Conservation (phyloP, 1,284 basidiomycete genomes). For the Cryptococcus sp. region DNA sequence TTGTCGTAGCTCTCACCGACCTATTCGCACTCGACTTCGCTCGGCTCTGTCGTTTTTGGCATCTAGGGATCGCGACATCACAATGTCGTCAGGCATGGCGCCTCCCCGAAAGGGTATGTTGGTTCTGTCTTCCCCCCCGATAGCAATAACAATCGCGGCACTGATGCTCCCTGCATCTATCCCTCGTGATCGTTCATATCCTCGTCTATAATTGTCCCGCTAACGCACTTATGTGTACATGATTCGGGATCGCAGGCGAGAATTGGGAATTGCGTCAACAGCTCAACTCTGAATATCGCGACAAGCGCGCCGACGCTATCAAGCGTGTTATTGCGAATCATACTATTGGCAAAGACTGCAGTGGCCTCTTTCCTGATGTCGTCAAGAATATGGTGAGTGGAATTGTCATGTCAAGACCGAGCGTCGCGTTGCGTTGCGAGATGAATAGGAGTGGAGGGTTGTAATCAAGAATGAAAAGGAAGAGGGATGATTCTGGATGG, state of each 20-base stretch:
- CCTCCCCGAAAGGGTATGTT: conserved; percentile 29
- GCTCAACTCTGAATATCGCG: conserved; percentile 93
- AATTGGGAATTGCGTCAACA: conserved; percentile 93
- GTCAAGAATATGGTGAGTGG: conserved; percentile 85
- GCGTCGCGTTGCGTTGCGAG: background rate
- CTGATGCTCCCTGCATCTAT: too few relatives aligned
- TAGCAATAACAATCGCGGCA: too few relatives aligned
- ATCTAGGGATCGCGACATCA: too few relatives aligned
- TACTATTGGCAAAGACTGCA: conserved; percentile 96
- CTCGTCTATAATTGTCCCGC: too few relatives aligned
- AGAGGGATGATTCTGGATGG: too few relatives aligned
- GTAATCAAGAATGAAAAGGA: background rate
- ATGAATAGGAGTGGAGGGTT: background rate
- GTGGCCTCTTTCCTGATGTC: conserved; percentile 94
- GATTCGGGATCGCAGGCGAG: conserved; percentile 72
- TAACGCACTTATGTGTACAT: too few relatives aligned
- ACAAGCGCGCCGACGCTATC: conserved; percentile 97
- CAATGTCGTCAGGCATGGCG: conserved; percentile 21
- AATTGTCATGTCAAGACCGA: background rate
- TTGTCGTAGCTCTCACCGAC: too few relatives aligned
- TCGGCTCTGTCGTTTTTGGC: too few relatives aligned
- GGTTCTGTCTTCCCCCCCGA: background rate
- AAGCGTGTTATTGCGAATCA: conserved; percentile 94
- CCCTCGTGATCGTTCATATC: too few relatives aligned
- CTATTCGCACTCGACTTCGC: too few relatives aligned